Percentiles rank a stretch among this genome's conserved stretches.
Conservation (phyloP, 2,329 filamentous ascomycete genomes). For the Geosmithia morbida region DNA sequence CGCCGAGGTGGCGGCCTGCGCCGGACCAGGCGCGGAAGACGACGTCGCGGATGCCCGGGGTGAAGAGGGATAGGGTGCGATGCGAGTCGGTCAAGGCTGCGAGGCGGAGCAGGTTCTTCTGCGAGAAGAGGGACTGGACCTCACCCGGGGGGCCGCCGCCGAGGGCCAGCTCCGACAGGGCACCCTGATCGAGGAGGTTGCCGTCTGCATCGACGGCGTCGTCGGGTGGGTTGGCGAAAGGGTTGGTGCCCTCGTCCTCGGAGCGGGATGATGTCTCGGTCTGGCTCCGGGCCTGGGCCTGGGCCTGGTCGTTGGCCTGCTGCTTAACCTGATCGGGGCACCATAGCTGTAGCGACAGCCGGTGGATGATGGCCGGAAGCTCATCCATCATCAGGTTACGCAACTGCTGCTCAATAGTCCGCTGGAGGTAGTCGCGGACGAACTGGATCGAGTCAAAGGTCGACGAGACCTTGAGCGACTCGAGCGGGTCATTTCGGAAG, state of each 20-base stretch:
- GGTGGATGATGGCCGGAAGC: slow-evolving; percentile 88
- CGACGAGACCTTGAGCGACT: slow-evolving; percentile 95
- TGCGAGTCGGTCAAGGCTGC: slow-evolving; percentile 78
- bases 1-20: slow-evolving; percentile 42
- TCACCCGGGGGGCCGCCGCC: slow-evolving; percentile 61
- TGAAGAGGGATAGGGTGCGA: slow-evolving; percentile 80
- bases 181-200: slow-evolving; percentile 58
- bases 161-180: slow-evolving; percentile 63
- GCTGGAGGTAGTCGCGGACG: slow-evolving; percentile 90
- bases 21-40: slow-evolving; percentile 90
- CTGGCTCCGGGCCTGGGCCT: slow-evolving; percentile 30
- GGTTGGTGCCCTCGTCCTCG: slow-evolving; percentile 55
- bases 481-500: slow-evolving; percentile 93
- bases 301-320: slow-evolving; percentile 46
- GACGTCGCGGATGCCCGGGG: slow-evolving; percentile 76
- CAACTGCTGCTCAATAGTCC: slow-evolving; percentile 87
- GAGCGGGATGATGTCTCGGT: slow-evolving; percentile 24
- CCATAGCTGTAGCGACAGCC: slow-evolving; percentile 76
- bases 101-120: slow-evolving; percentile 80
- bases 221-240: slow-evolving; percentile 65
- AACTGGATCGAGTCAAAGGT: slow-evolving; percentile 99
- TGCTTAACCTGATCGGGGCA: slow-evolving; percentile 60
- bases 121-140: slow-evolving; percentile 80
- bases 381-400: slow-evolving; percentile 96
- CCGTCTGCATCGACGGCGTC: slow-evolving; percentile 73